A percentile compares a stretch with the other conserved stretches of the same genome.
Conservation (phyloP, 2,329 filamentous ascomycete genomes). For the Aspergillus ruber region DNA sequence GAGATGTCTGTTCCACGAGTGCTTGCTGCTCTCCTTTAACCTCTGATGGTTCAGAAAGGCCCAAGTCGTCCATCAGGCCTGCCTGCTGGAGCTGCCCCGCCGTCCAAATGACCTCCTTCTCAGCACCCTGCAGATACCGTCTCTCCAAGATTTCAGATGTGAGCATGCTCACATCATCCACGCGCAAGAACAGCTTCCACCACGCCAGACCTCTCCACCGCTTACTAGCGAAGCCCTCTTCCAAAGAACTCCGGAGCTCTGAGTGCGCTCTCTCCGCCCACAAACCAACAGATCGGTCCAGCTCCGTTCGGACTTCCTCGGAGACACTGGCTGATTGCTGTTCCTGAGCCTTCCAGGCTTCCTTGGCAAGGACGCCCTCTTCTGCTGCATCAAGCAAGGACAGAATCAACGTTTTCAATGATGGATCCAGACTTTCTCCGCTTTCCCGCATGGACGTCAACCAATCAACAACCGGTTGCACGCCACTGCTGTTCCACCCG, state of each 20-base stretch:
- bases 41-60: constrained; percentile 11
- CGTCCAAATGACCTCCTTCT: constrained; percentile 76
- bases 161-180: constrained; percentile 84
- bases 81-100: constrained; percentile 67
- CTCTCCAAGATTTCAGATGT: constrained; percentile 70
- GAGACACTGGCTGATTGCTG: constrained; percentile 32
- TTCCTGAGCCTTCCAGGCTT: constrained; percentile 22
- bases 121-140: constrained; percentile 69
- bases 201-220: constrained; percentile 77
- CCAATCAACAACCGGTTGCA: constrained; percentile 62
- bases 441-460: constrained; percentile 34
- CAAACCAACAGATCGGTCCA: constrained; percentile 56
- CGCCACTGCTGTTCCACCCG: constrained; percentile 65
- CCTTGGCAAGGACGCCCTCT: constrained; percentile 20
- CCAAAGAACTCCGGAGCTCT: constrained; percentile 74
- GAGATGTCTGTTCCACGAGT: neutral
- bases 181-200: constrained; percentile 95
- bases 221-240: constrained; percentile 66
- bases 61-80: constrained; percentile 38
- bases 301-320: constrained; percentile 37
- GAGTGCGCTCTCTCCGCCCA: constrained; percentile 79
- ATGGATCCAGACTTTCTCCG: constrained; percentile 55
- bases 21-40: constrained; percentile 3
- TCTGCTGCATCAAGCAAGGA: constrained; percentile 53
- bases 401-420: constrained; percentile 59